Conservation (phyloP, 768 basidiomycete species). For the Zangia roseola region DNA sequence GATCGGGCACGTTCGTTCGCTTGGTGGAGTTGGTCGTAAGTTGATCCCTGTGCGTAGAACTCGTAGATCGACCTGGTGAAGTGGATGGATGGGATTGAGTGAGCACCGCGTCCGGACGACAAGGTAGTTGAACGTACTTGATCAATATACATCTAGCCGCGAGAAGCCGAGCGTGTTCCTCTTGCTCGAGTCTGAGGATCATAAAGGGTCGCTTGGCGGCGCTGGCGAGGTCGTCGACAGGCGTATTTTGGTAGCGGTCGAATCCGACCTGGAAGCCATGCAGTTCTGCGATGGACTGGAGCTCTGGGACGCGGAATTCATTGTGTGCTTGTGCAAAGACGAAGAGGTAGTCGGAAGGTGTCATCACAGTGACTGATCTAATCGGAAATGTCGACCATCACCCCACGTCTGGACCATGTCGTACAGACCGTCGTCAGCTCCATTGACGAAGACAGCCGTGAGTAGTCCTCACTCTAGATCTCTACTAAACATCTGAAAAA, state of each 20-base stretch:
- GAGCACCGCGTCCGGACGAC: not conserved
- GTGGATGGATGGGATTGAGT: not conserved
- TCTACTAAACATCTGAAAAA: not conserved
- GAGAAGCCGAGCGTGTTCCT: conserved; percentile 72
- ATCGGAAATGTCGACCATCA: conserved; percentile 15
- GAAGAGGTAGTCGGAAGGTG: conserved; percentile 49
- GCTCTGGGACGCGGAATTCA: conserved; percentile 83
- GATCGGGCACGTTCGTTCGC: conserved; percentile 41
- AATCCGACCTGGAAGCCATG: conserved; percentile 61
- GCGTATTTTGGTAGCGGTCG: conserved; percentile 24
- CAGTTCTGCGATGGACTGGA: conserved; percentile 73
- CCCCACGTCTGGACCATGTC: conserved; percentile 23
- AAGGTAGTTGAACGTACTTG: conserved; percentile 50
- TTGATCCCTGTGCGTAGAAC: conserved; percentile 68
- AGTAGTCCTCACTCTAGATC: not conserved
- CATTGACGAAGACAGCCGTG: conserved; percentile 35
- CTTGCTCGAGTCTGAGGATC: conserved; percentile 63
- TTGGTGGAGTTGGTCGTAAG: conserved; percentile 70
- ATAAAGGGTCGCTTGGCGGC: conserved; percentile 63
- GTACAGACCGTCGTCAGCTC: conserved; percentile 34
- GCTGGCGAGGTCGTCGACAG: conserved; percentile 47
- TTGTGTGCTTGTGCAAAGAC: conserved; percentile 80
- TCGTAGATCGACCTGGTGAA: conserved; percentile 67
- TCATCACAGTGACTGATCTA: conserved; percentile 11
- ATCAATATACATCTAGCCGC: conserved; percentile 79